Evolutionary conservation across 352 stramenopile species (phyloP).

Genomic region (Halophytophthora polymorphica): DNA sequence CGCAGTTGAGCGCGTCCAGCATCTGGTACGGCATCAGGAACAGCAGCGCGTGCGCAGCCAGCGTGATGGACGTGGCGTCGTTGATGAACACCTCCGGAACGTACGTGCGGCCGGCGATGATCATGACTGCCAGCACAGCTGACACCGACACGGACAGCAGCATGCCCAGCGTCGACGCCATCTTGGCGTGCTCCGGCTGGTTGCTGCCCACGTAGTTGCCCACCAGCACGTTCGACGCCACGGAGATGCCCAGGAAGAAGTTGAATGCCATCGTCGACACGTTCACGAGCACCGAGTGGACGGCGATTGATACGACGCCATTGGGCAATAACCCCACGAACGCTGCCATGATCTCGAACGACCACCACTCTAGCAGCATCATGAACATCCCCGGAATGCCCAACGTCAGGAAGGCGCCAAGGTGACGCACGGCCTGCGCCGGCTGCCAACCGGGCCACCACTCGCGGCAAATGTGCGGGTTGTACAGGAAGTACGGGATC

Average conservation of each 20-base stretch:
- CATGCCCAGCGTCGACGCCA: conserved; percentile 70
- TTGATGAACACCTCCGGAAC: conserved; percentile 75
- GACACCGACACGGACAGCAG: conserved; percentile 45
- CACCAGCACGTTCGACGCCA: conserved; percentile 79
- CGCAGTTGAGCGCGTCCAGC: conserved; percentile 63
- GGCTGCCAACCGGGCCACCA: conserved; percentile 75
- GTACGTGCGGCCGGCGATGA: conserved; percentile 40
- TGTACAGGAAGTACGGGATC: conserved; percentile 64
- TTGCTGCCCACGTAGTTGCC: conserved; percentile 81
- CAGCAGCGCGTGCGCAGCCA: conserved; percentile 46
- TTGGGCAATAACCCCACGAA: conserved; percentile 62
- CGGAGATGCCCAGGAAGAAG: conserved; percentile 75
- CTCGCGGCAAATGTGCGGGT: conserved; percentile 32
- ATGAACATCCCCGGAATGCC: conserved; percentile 72
- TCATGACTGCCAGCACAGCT: conserved; percentile 31
- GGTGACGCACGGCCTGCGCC: conserved; percentile 38
- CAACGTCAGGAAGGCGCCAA: conserved; percentile 64
- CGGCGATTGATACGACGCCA: conserved; percentile 62
- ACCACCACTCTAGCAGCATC: conserved; percentile 76
- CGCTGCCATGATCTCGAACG: conserved; percentile 77
- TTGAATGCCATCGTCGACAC: conserved; percentile 70
- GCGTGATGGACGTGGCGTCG: conserved; percentile 42
- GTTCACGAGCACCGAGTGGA: conserved; percentile 69
- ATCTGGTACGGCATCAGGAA: conserved; percentile 71
- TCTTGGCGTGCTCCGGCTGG: conserved; percentile 79